phyloP scores from a whole-genome alignment of 192 early-diverging fungal genomes.

The Linderina pennispora region DNA sequence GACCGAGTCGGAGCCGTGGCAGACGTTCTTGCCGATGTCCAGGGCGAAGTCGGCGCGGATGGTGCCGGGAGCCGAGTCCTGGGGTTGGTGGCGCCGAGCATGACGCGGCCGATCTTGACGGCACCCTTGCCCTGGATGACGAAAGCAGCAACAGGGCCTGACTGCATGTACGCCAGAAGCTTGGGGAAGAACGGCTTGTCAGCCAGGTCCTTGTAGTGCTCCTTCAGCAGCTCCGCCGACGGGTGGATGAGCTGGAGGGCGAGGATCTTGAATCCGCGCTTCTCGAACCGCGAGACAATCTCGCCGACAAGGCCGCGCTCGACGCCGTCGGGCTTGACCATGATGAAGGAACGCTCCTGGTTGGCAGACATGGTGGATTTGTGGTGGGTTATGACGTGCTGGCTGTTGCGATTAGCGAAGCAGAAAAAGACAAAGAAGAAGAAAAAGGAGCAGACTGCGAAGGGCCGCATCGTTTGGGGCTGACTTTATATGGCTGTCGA shows the following conservation, averaged over 20 bases:
- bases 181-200: constrained; percentile 87
- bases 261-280: constrained; percentile 82
- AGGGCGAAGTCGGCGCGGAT: constrained; percentile 95
- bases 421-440: constrained; percentile 22
- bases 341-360: constrained; percentile 46
- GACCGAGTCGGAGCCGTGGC: constrained; percentile 88
- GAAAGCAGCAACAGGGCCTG: constrained; percentile 94
- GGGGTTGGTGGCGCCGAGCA: constrained; percentile 90
- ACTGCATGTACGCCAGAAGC: constrained; percentile 77
- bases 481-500: neutral
- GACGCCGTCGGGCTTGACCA: constrained; percentile 53
- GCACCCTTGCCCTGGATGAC: constrained; percentile 87
- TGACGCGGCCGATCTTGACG: constrained; percentile 83
- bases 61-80: constrained; percentile 81
- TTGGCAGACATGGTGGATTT: constrained; percentile 37
- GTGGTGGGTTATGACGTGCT: neutral
- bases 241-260: constrained; percentile 76
- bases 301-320: constrained; percentile 86
- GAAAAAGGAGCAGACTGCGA: constrained; percentile 10
- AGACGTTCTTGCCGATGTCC: constrained; percentile 79
- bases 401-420: neutral
- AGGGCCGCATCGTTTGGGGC: constrained; percentile 10
- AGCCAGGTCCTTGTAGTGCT: constrained; percentile 82
- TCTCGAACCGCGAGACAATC: constrained; percentile 91
- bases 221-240: constrained; percentile 59